phyloP scores from a whole-genome alignment of 345 rosid genomes.

The Populus nigra region DNA sequence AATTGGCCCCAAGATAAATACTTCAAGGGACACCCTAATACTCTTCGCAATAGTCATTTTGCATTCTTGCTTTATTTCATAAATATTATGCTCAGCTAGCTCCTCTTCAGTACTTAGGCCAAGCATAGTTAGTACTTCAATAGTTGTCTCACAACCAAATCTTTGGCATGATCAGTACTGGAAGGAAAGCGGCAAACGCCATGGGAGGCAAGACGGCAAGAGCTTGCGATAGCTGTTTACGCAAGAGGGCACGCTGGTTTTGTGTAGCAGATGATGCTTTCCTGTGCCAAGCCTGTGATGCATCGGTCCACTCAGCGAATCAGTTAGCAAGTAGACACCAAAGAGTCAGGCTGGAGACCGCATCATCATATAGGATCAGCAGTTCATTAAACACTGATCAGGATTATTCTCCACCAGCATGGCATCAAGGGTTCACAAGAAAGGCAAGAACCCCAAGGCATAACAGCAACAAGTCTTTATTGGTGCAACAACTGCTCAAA shows the following conservation, averaged over 20 bases:
- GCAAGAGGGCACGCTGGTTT: constrained; percentile 52
- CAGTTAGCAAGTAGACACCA: constrained; percentile 59
- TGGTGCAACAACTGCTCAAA: not conserved
- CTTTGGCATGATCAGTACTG: constrained; percentile 5
- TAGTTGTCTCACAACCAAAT: not conserved
- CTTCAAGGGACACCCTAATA: not conserved
- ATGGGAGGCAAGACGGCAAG: constrained; percentile 34
- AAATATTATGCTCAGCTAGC: not conserved
- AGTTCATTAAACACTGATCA: not conserved
- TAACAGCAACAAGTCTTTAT: constrained; percentile 10
- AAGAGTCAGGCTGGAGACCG: constrained; percentile 45
- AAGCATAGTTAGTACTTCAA: not conserved
- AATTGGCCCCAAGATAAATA: not conserved
- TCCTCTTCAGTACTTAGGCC: not conserved
- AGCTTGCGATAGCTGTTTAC: constrained; percentile 27
- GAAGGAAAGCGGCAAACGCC: constrained; percentile 16
- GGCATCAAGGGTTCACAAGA: constrained; percentile 54
- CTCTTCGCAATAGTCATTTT: constrained; percentile 12
- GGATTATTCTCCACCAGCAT: constrained; percentile 26
- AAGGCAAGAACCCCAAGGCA: constrained; percentile 55
- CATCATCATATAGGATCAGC: constrained; percentile 6
- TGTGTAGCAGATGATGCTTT: constrained; percentile 68
- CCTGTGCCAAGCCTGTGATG: constrained; percentile 64
- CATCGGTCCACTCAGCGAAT: constrained; percentile 65
- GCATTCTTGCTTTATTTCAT: not conserved